Evolutionary conservation across 495 filamentous ascomycete species (phyloP).

Genomic region (Daldinia loculata): DNA sequence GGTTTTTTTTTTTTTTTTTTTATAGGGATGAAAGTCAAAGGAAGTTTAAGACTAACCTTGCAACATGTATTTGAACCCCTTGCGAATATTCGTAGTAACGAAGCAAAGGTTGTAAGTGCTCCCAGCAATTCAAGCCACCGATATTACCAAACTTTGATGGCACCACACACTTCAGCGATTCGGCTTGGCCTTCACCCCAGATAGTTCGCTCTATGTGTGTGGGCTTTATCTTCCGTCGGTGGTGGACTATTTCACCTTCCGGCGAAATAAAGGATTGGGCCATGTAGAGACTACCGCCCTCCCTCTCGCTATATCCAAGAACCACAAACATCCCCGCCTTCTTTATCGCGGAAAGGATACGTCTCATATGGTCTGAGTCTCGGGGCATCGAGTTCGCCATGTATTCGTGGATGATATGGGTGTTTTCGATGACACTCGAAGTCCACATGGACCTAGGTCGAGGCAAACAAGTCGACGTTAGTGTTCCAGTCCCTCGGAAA

Average conservation of each 20-base stretch:
- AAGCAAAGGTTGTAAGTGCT: constrained; percentile 67
- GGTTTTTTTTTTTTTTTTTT: neutral
- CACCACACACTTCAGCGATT: constrained; percentile 54
- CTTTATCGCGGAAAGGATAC: constrained; percentile 54
- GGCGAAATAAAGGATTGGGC: constrained; percentile 61
- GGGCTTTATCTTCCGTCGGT: constrained; percentile 65
- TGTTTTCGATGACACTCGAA: constrained; percentile 51
- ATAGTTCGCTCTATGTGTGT: constrained; percentile 69
- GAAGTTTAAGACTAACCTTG: constrained; percentile 57
- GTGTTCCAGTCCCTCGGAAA: constrained; percentile 10
- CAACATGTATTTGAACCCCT: constrained; percentile 64
- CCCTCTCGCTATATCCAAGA: constrained; percentile 63
- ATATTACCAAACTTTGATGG: constrained; percentile 58
- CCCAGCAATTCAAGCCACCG: constrained; percentile 63
- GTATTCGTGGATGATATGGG: constrained; percentile 54
- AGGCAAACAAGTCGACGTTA: constrained; percentile 42
- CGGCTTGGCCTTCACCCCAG: constrained; percentile 62
- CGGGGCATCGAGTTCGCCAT: constrained; percentile 59
- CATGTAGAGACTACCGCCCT: constrained; percentile 61
- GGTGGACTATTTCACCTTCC: constrained; percentile 57
- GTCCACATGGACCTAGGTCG: constrained; percentile 48
- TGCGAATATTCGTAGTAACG: constrained; percentile 64
- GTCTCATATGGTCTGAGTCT: constrained; percentile 58
- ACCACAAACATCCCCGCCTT: constrained; percentile 57
- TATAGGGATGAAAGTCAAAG: neutral